Percentiles rank a stretch among this genome's conserved stretches.
These are phyloP conservation scores for Neofusicoccum sp. DNA, from an alignment of 2,329 filamentous ascomycete genomes.

Conservation along the genomic window DNA sequence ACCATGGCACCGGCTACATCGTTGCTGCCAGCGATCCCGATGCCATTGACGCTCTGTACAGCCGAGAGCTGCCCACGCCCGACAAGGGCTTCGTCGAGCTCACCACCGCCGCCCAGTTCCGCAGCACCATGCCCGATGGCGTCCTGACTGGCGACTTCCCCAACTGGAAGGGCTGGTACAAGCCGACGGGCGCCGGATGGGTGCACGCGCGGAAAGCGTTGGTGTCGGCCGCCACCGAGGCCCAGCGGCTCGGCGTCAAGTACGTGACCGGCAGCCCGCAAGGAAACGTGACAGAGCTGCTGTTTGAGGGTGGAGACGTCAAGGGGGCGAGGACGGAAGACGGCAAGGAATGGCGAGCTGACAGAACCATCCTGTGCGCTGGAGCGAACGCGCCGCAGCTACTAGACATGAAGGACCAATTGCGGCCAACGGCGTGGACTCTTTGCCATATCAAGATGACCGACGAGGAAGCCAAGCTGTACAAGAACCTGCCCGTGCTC, in stretches of 20 bases:
- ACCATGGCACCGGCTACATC: slow-evolving; percentile 53
- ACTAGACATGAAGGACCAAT: slow-evolving; percentile 55
- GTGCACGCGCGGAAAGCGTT: slow-evolving; percentile 56
- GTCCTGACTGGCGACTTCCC: slow-evolving; percentile 54
- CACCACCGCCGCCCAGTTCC: slow-evolving; percentile 50
- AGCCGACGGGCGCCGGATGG: slow-evolving; percentile 53
- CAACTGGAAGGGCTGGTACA: slow-evolving; percentile 55
- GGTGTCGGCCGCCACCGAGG: slow-evolving; percentile 49
- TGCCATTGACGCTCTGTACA: slow-evolving; percentile 41
- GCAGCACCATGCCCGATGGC: slow-evolving; percentile 54
- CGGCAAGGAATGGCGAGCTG: slow-evolving; percentile 45
- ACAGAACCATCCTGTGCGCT: slow-evolving; percentile 52
- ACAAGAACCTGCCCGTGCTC: slow-evolving; percentile 53
- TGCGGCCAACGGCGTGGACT: slow-evolving; percentile 59
- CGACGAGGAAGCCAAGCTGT: slow-evolving; percentile 47
- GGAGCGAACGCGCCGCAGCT: slow-evolving; percentile 53
- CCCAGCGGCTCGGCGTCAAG: slow-evolving; percentile 48
- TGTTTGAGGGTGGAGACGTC: slow-evolving; percentile 41
- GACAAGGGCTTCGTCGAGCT: slow-evolving; percentile 35
- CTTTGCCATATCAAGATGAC: slow-evolving; percentile 55
- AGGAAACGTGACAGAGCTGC: slow-evolving; percentile 44
- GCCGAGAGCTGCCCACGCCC: slow-evolving; percentile 35
- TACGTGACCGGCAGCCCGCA: slow-evolving; percentile 48
- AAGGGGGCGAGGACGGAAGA: slow-evolving; percentile 49
- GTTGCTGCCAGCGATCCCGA: slow-evolving; percentile 47